Percentiles rank a stretch among this genome's conserved stretches.
Conservation (phyloP, 75 land plant species). For the Cupressus sempervirens region DNA sequence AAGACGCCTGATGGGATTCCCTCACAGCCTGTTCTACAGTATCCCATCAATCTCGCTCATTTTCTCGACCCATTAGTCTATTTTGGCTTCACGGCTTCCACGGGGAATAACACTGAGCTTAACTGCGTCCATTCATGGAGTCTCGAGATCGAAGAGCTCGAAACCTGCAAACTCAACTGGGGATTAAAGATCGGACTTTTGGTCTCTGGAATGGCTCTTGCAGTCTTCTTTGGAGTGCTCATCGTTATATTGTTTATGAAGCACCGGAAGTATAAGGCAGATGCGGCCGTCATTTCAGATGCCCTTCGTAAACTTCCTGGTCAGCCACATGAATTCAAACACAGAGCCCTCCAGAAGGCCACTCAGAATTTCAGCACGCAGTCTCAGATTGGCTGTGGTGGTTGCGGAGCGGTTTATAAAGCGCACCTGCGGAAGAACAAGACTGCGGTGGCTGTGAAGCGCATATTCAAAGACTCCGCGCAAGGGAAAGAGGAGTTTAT, state of each 20-base stretch:
- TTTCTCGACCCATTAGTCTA: constrained; percentile 28
- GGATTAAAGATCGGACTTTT: neutral
- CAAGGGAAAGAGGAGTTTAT: too few species aligned
- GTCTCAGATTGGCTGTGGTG: neutral
- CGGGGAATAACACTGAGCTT: constrained; percentile 22
- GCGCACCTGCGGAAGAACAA: too few species aligned
- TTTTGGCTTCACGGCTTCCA: constrained; percentile 66
- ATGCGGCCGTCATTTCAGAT: too few species aligned
- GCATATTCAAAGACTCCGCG: too few species aligned
- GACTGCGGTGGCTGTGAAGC: too few species aligned
- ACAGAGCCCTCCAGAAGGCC: neutral
- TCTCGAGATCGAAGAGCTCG: too few species aligned
- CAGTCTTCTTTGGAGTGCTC: too few species aligned
- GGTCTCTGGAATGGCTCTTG: too few species aligned
- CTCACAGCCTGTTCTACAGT: neutral
- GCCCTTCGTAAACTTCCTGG: neutral
- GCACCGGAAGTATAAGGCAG: neutral
- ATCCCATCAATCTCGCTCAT: constrained; percentile 23
- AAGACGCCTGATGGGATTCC: neutral
- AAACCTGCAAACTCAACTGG: too few species aligned
- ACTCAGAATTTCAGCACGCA: neutral
- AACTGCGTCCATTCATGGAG: too few species aligned
- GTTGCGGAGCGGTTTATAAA: neutral
- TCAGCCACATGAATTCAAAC: neutral
- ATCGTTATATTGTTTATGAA: neutral